Base-by-base conservation (phyloP, 495 filamentous ascomycete species). In the Hypoxylon perforatum region DNA sequence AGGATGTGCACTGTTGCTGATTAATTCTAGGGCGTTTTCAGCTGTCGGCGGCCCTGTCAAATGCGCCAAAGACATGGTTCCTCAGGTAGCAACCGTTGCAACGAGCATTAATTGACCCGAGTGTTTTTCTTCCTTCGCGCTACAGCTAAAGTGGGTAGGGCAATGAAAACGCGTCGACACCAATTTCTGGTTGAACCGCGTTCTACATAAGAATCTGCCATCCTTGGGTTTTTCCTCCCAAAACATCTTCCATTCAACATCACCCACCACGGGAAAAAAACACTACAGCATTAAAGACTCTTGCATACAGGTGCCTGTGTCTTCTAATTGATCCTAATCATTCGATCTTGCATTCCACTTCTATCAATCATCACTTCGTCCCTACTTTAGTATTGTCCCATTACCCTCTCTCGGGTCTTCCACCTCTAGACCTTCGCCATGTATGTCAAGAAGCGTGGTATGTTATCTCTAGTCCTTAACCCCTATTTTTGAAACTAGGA, bases 371-470 rank as follows among this genome's bases (percentile, higher is more conserved):
- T 7, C 52, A 44, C 41, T 48, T 28, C 22, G 14, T 33, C 33
- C 47, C 35, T 25, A 23, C 45, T 52, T 50, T 55, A 18, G 9
- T 45, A 47, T 54, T 51, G 25, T 38, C 52, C 54, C 69, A 33
- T 50, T 36, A 41, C 44, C 44, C 61, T 53, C 64, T 45, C 39
- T 52, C 47, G 36, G 18, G 33, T 69, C 30, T 44, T 54, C 48
- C 36, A 30, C 44, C 42, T 15, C 61, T 36, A 53, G 44, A 62
- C 14, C 69, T 44, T 70, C 76, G 74, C 74, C 61, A 87, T 87
- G 84, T 87, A 81, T 74, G 84, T 87, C 70, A 80, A 78, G 74
- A 87, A 87, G 78, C 80, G 84, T 75, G 84, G 83, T 86, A 81
- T 69, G 82, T 82, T 71, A 55, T 21, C 45, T 54, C 35, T 19